Percentiles rank a stretch among this genome's conserved stretches.
Conservation (phyloP, 805 yeast genomes). For the Candida parachauliodes region DNA sequence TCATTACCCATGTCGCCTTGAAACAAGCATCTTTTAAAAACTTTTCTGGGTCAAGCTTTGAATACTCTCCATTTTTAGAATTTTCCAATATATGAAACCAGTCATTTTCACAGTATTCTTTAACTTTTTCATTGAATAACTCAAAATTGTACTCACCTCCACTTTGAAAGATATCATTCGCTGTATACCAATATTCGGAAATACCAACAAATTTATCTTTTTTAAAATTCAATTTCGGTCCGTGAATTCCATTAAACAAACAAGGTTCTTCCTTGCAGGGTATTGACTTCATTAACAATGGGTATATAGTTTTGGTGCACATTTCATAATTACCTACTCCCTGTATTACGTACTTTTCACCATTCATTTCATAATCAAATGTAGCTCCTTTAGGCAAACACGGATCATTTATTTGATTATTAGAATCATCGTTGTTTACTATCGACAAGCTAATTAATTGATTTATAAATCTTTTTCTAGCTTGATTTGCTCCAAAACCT, state of each 20-base stretch:
- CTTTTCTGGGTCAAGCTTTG: constrained; percentile 46
- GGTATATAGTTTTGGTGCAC: constrained; percentile 71
- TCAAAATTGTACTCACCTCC: constrained; percentile 86
- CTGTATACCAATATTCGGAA: constrained; percentile 96
- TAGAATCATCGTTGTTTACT: constrained; percentile 12
- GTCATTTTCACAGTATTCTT: constrained; percentile 68
- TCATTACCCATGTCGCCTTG: constrained; percentile 92
- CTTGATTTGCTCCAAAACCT: constrained; percentile 97
- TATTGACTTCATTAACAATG: constrained; percentile 68
- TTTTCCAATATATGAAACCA: constrained; percentile 57
- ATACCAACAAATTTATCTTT: constrained; percentile 86
- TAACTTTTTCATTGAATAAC: constrained; percentile 61
- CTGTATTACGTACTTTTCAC: constrained; percentile 43
- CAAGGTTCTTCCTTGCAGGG: constrained; percentile 91
- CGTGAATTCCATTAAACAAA: constrained; percentile 91
- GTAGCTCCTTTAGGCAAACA: constrained; percentile 70
- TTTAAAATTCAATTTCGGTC: constrained; percentile 78
- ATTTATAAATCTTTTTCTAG: constrained; percentile 67
- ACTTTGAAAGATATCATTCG: constrained; percentile 83
- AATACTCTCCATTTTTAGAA: constrained; percentile 56
- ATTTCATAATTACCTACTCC: constrained; percentile 80
- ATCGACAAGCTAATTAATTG: constrained; percentile 42
- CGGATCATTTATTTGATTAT: constrained; percentile 55
- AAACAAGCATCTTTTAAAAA: constrained; percentile 78
- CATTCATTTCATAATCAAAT: constrained; percentile 46